phyloP scores from a whole-genome alignment of 1,139 yeast species.

The Suzukiozyma palmioleophila region DNA sequence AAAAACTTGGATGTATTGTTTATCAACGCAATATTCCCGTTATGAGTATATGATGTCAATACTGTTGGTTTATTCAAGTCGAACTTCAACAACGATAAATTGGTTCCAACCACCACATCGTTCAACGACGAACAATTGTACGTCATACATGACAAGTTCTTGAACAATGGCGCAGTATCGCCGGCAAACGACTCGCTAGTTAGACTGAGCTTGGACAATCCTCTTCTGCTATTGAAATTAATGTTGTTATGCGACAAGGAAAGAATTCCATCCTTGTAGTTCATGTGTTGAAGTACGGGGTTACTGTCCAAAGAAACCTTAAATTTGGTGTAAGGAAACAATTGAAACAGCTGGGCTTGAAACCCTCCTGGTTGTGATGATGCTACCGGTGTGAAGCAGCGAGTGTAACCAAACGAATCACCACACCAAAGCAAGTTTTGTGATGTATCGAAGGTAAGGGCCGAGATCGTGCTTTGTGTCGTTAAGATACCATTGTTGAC shows the following conservation, averaged over 20 bases:
- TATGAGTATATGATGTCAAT: conserved; percentile 18
- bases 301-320: conserved; percentile 34
- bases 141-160: conserved; percentile 35
- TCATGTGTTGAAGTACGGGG: conserved; percentile 47
- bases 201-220: conserved; percentile 41
- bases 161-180: conserved; percentile 26
- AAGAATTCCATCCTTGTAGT: conserved; percentile 55
- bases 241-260: conserved; percentile 52
- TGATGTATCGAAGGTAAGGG: conserved; percentile 62
- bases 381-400: conserved; percentile 24
- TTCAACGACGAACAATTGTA: conserved; percentile 29
- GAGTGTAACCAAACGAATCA: conserved; percentile 44
- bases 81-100: conserved; percentile 45
- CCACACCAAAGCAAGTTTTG: conserved; percentile 86
- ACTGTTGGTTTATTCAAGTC: conserved; percentile 56
- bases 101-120: conserved; percentile 35
- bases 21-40: conserved; percentile 31
- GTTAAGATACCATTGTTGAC: neutral
- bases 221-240: conserved; percentile 55
- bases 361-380: conserved; percentile 30
- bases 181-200: conserved; percentile 21
- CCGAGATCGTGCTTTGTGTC: conserved; percentile 12
- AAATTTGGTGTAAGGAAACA: conserved; percentile 49
- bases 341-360: conserved; percentile 16
- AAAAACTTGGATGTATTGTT: conserved; percentile 38